Base-by-base conservation (phyloP, 1,139 yeast genomes). In the Nakaseomyces sp. region DNA sequence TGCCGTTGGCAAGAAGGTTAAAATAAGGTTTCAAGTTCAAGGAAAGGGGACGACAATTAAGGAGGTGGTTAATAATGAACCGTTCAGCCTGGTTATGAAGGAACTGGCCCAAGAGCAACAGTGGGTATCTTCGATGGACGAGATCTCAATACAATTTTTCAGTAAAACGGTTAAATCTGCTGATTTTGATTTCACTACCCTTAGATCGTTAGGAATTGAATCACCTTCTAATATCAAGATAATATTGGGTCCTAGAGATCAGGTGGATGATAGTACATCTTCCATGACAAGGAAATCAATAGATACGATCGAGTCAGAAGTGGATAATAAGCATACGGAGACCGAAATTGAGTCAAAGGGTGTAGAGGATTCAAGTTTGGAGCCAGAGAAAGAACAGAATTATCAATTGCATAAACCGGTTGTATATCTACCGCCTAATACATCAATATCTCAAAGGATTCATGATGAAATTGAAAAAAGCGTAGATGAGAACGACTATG, bases 401-500 rank as follows among this genome's bases (percentile, higher is more conserved):
- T n/a, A 26, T 3, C 13, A 25, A 39, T 28, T 45, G 8, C 42
- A 47, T 39, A 29, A 46, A 26, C 50, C 50, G 4, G 32, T 9
- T 4, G 50, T 45, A 9, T 49, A 46, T 29, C 18, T 49, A 4
- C 49, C 47, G 22, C 37, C 46, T 9, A 40, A 40, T 9, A 20
- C 20, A 12, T 29, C 41, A 12, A 29, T 39, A 9, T 39, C 41
- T 6, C 17, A 39, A n/a, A 12, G 41, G 6, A 7, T 8, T 28
- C 15, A 26, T 31, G 17, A 41, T 8, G 43, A 39, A 25, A 40
- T 44, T 22, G 42, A 54, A 4, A 55, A 35, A 4, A 35, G n/a
- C 18, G 4, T 20, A 2, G 25, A 52, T 3, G 62, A 58, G 2
- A 53, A 51, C 4, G 52, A 54, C 41, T 76, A 74, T 54, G 73